Evolutionary conservation across 495 filamentous ascomycete species (phyloP), one percentile per base, ranked within the genome.

Genomic region (Tuber magnatum): DNA sequence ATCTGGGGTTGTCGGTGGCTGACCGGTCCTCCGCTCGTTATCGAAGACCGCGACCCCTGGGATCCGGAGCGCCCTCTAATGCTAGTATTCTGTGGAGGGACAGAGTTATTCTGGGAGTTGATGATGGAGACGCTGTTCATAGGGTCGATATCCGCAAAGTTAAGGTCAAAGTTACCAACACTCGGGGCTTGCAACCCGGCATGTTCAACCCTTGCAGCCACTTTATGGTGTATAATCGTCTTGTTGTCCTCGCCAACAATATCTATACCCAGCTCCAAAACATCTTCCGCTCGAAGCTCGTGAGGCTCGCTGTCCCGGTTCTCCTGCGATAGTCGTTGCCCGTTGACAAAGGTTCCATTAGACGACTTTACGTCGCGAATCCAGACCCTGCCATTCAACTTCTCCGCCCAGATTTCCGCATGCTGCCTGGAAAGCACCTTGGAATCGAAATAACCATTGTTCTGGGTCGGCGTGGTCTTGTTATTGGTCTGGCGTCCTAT

Each of bases 221-320:
- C 95, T 81, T 99, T 99, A 84, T 97, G 95, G 83, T 99, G 95
- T 22, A 99, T 94, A 44, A 99, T 92, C 0, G 93, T 97, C 84
- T 97, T 97, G 82, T 97, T 94, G 83, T 99, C 95, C 82, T 99
- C 95, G 81, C 92, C 94, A 35, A 99, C 94, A 79, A 99, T 99
- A 83, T 99, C 95, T 73, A 99, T 99, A 69, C 95, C 95, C 68
- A 99, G 85, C 81, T 99, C 95, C 42, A 99, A 84, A 56, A 94
- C 90, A 82, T 98, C 95, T 77, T 91, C 88, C 74, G 94, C 92
- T 74, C 92, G 89, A 40, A 99, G 85, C 80, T 97, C 93, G 78
- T 97, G 93, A 0, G 95, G 93, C 65, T 99, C 95, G 1, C 94
- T 97, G 80, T 99, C 95, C 76, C 92, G 88, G 80, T 97, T 97